Base-by-base conservation (phyloP, 2,329 filamentous ascomycete species). In the Fonsecaea monophora region DNA sequence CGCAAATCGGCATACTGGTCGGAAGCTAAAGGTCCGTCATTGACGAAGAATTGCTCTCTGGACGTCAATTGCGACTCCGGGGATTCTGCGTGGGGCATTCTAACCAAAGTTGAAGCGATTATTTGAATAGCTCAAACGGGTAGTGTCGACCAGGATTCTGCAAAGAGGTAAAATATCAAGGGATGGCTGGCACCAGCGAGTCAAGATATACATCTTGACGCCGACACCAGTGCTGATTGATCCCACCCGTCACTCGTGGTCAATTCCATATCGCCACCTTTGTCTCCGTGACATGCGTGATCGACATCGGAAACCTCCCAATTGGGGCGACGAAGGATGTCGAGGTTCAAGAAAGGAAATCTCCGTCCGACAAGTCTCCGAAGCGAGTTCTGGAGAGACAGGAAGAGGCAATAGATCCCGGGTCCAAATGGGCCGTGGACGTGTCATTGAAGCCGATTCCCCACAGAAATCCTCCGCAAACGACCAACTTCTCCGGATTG, bases 1-100 rank as follows among this genome's bases (percentile, higher is more conserved):
- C 73, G 78, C 30, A 86, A 74, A 21, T 76, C 74, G 0, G 76
- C 76, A 2, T 83, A 78, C 65, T 84, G 81, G 6, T 77, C 75
- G 4, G 81, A 77, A n/a, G 74, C 75, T 9, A 86, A 78, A 5
- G 79, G 79, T 0, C 82, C 82, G 66, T 84, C 82, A 63, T 78
- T 82, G 54, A 83, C 82, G 60, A 74, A 79, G 9, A 82, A 74
- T 18, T 68, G 62, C 18, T 66, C 60, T 18, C 42, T 62, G 4
- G 53, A 21, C 35, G 60, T 25, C 32, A 35, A 48, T 56, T 60
- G 34, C 32, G 60, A 10, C 38, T 60, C 50, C 5, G 55, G 56
- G 13, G 34, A 64, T 13, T 62, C 60, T 34, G 65, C 67, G 40
- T 71, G 69, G 53, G 69, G 67, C 69, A 71, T 70, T 5, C 3